Conservation (phyloP, 2,329 filamentous ascomycete species). For the Fusarium sp. region DNA sequence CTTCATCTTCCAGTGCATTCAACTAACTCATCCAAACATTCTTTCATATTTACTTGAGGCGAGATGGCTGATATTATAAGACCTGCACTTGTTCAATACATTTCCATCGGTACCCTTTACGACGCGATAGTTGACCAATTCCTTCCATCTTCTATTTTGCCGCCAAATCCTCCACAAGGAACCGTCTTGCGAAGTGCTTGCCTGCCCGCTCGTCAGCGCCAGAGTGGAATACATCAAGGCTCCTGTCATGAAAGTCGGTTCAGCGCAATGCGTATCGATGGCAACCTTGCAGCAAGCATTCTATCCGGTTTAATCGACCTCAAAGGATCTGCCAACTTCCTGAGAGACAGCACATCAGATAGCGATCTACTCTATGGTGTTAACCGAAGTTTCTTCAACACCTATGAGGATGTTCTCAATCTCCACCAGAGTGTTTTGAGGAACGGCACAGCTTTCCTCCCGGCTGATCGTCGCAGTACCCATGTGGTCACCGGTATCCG, state of each 20-base stretch:
- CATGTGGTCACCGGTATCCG: constrained; percentile 17
- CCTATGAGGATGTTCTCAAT: background rate
- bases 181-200: background rate
- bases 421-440: fast-evolving
- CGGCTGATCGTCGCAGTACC: background rate
- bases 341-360: background rate
- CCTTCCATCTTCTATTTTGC: constrained; percentile 4
- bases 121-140: constrained; percentile 21
- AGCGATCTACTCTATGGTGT: background rate
- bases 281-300: constrained; percentile 15
- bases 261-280: background rate
- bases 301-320: background rate
- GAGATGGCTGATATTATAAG: background rate
- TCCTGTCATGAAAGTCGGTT: background rate
- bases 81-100: constrained; percentile 10
- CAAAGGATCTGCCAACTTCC: constrained; percentile 12
- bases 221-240: background rate
- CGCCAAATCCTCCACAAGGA: background rate
- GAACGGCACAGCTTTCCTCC: fast-evolving
- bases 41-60: background rate
- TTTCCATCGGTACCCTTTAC: constrained; percentile 26
- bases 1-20: too few relatives aligned
- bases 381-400: background rate
- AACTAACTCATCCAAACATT: fast-evolving
- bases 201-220: background rate